Conservation (phyloP, 306 rosid species). For the Mucuna pruriens region DNA sequence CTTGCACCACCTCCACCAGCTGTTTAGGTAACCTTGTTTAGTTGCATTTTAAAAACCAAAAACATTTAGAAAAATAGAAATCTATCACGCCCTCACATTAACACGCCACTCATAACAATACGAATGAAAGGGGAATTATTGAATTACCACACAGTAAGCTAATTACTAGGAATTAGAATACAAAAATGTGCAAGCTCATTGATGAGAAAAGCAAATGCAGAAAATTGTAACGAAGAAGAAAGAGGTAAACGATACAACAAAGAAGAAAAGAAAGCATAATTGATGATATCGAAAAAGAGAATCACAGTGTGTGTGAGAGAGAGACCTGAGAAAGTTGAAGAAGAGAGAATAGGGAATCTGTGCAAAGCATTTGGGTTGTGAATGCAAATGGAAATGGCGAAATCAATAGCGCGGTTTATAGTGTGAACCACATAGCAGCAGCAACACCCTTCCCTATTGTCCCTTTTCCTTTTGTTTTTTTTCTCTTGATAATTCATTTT, state of each 20-base stretch:
- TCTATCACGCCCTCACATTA: neutral
- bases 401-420: slow-evolving; percentile 10
- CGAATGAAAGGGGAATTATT: neutral
- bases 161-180: neutral
- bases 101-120: neutral
- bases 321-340: slow-evolving; percentile 42
- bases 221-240: slow-evolving; percentile 29
- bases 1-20: neutral
- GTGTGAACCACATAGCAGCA: neutral
- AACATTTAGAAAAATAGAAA: neutral
- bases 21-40: neutral
- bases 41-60: neutral
- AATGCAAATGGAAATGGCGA: slow-evolving; percentile 34
- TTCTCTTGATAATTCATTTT: neutral
- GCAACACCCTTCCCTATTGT: neutral
- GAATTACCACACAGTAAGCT: neutral
- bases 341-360: slow-evolving; percentile 16
- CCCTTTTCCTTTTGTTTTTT: neutral
- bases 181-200: neutral
- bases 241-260: neutral
- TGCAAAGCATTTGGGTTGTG: slow-evolving; percentile 36
- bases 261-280: slow-evolving; percentile 3
- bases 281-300: slow-evolving; percentile 14
- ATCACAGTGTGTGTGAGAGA: neutral
- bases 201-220: slow-evolving; percentile 11